Evolutionary conservation across 306 rosid species (phyloP).

Genomic region (Vicia villosa): DNA sequence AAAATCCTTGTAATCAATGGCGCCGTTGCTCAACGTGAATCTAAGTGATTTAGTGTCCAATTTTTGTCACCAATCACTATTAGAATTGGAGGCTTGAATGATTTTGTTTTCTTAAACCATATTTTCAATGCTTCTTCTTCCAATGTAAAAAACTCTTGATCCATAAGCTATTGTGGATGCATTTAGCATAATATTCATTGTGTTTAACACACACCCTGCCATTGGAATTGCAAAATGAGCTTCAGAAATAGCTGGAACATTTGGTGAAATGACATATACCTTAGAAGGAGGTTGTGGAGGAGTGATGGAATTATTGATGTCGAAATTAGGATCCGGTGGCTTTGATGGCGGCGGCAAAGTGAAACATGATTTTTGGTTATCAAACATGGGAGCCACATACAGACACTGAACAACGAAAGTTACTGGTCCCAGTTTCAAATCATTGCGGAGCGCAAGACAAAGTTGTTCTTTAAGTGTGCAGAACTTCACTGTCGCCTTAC

Average conservation of each 20-base stretch:
- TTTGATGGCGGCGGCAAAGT: too few relatives aligned
- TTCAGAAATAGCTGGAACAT: too few relatives aligned
- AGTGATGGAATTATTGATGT: too few relatives aligned
- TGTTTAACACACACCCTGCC: too few relatives aligned
- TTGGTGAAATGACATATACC: too few relatives aligned
- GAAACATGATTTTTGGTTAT: too few relatives aligned
- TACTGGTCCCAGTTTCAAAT: slow-evolving; percentile 85
- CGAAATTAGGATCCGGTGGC: too few relatives aligned
- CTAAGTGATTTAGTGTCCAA: slow-evolving; percentile 50
- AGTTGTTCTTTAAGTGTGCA: slow-evolving; percentile 85
- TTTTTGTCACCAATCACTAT: slow-evolving; percentile 76
- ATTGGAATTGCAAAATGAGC: too few relatives aligned
- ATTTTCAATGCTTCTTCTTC: slow-evolving; percentile 62
- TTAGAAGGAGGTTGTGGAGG: too few relatives aligned
- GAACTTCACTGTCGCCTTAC: slow-evolving; percentile 84
- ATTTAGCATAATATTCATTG: too few relatives aligned
- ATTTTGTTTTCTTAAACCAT: slow-evolving; percentile 50
- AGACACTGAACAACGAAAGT: slow-evolving; percentile 78
- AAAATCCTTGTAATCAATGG: slow-evolving; percentile 47
- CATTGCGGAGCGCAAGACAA: slow-evolving; percentile 69
- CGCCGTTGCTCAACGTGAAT: slow-evolving; percentile 38
- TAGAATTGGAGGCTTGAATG: slow-evolving; percentile 62
- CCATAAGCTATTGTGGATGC: background rate
- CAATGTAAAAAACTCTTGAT: slow-evolving; percentile 42
- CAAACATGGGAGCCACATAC: slow-evolving; percentile 73